Evolutionary conservation across 2,329 filamentous ascomycete species (phyloP).

Genomic region (Sodiomyces alkalinus): DNA sequence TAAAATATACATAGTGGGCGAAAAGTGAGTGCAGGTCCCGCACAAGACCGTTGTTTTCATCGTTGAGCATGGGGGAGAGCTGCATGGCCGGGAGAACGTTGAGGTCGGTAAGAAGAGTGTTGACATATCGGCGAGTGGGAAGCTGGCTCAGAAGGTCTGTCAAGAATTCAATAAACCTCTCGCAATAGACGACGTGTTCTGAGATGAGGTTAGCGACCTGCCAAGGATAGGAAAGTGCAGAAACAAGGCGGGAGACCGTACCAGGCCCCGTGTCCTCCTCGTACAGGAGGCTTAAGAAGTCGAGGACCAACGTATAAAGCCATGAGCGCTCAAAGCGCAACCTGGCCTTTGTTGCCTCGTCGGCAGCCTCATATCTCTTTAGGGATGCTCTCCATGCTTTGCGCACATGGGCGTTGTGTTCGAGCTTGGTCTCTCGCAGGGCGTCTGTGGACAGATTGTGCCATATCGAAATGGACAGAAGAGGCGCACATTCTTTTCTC

Average conservation of each 20-base stretch:
- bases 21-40: constrained; percentile 71
- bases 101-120: constrained; percentile 71
- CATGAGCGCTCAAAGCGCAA: constrained; percentile 86
- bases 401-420: constrained; percentile 56
- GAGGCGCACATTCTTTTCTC: constrained; percentile 86
- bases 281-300: constrained; percentile 67
- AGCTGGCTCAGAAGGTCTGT: constrained; percentile 85
- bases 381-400: constrained; percentile 83
- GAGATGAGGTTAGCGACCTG: too few relatives aligned
- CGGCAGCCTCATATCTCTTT: constrained; percentile 77
- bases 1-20: constrained; percentile 74
- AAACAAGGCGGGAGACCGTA: constrained; percentile 17
- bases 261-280: constrained; percentile 30
- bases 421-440: constrained; percentile 56
- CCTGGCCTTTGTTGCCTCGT: constrained; percentile 62
- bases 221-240: constrained; percentile 12
- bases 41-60: constrained; percentile 60
- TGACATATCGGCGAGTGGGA: constrained; percentile 86
- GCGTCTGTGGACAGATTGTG: constrained; percentile 74
- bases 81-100: constrained; percentile 66
- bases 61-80: constrained; percentile 63
- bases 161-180: constrained; percentile 84
- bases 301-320: constrained; percentile 73
- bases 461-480: constrained; percentile 93
- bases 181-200: constrained; percentile 68